A percentile compares a stretch with the other conserved stretches of the same genome.
These are phyloP conservation scores for Discostella stelligera DNA, from an alignment of 352 stramenopile species.

Conservation along the genomic window DNA sequence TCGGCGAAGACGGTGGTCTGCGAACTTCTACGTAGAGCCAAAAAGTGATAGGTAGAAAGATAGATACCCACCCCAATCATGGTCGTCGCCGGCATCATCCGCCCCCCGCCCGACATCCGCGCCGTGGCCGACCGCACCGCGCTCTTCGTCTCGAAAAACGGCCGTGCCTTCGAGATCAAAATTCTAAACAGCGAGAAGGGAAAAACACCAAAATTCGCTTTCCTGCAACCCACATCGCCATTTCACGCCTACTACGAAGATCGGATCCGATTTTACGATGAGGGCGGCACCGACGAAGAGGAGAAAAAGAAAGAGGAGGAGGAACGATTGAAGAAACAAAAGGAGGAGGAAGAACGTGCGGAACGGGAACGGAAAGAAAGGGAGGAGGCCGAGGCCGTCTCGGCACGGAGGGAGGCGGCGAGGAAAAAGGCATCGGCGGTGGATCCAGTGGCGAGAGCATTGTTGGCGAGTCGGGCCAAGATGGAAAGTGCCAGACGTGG, in stretches of 20 bases:
- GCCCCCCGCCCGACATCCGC: conserved; percentile 95
- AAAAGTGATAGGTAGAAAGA: too few species aligned
- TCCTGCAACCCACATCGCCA: conserved; percentile 90
- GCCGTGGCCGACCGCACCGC: conserved; percentile 98
- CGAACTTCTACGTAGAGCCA: too few species aligned
- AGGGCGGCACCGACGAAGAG: conserved; percentile 66
- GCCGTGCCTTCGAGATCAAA: conserved; percentile 94
- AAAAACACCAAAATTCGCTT: conserved; percentile 96
- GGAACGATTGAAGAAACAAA: conserved; percentile 42
- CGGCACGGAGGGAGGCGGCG: conserved; percentile 84
- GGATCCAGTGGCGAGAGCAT: conserved; percentile 89
- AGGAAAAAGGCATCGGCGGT: conserved; percentile 82
- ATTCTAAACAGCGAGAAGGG: conserved; percentile 92
- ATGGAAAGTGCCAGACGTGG: conserved; percentile 44
- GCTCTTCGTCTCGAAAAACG: conserved; percentile 97
- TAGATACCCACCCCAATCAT: conserved; percentile 55
- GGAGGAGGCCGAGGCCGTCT: conserved; percentile 17
- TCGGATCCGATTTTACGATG: conserved; percentile 87
- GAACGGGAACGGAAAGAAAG: conserved; percentile 37
- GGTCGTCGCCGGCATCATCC: conserved; percentile 86
- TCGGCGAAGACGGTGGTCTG: too few species aligned
- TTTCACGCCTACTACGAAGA: conserved; percentile 99
- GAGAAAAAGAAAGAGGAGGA: conserved; percentile 63
- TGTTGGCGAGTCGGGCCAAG: conserved; percentile 64
- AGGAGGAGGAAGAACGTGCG: conserved; percentile 50